Base-by-base conservation (phyloP, 768 basidiomycete genomes). In the Xerocomellus chrysenteron region DNA sequence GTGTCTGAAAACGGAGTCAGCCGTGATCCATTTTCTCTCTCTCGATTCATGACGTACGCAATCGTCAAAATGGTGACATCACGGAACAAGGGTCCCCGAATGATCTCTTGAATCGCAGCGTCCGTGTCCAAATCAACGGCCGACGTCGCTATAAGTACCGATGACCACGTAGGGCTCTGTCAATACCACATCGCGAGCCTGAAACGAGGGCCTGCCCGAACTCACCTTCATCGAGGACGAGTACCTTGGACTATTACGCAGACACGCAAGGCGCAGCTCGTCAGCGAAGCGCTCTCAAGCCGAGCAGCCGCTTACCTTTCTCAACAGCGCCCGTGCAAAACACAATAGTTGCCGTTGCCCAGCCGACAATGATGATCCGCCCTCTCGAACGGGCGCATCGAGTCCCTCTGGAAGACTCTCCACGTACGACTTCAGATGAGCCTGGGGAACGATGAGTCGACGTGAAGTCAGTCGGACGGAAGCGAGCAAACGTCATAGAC, bases 71-170 rank as follows among this genome's bases (percentile, higher is more conserved):
- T 92, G 11, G 92, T 94, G 11, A 88, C 85, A 59, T 87, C 73
- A 7, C 77, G 73, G 68, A 94, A 95, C 35, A 86, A 84, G 9
- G 86, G 80, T 7, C 92, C 90, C 39, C 84, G 80, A 45, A 95
- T 89, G 61, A 94, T 92, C 10, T 86, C 84, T 75, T 94, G 93
- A 58, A 94, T 90, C 28, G 87, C 88, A 61, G 80, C 81, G 68
- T 95, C 93, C 11, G 92, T 94, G 67, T 94, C 90, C 24, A 94
- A 75, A 71, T 94, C 92, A 51, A 94, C 91, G 21, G 92, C 91
- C 44, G 87, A 90, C 4, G 92, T 94, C 3, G 92, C 90, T 41
- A 21, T 21, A 6, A 16, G 6, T 17, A 14, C 30, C 30, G 30
- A 32, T 32, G 30, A 11, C 30, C 30, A 32, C 9, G 37, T 5